These are phyloP conservation scores for Ehretia macrophylla DNA, from an alignment of 257 asterid species.

Conservation along the genomic window DNA sequence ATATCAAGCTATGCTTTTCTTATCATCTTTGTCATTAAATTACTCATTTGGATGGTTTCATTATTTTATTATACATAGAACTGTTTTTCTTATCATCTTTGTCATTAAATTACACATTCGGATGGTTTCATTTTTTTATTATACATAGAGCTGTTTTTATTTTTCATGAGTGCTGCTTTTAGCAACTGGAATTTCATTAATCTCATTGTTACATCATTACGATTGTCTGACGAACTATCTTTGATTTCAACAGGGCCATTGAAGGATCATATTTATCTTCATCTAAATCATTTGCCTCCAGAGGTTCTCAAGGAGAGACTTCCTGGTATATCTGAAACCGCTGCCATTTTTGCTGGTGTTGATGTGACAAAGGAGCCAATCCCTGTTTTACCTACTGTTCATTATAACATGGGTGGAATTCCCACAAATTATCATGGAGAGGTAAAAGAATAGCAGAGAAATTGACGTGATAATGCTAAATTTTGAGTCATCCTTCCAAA, in stretches of 20 bases:
- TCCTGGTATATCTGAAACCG: conserved; percentile 98
- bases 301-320: conserved; percentile 98
- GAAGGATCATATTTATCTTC: conserved; percentile 95
- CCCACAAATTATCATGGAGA: conserved; percentile 95
- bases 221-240: conserved; percentile 7
- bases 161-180: background rate
- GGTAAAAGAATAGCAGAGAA: conserved; percentile 33
- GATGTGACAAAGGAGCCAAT: conserved; percentile 97
- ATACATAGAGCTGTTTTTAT: too few relatives aligned
- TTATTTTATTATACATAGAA: too few relatives aligned
- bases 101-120: too few relatives aligned
- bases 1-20: too few relatives aligned
- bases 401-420: conserved; percentile 98
- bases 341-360: conserved; percentile 97
- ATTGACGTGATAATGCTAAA: background rate
- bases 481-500: background rate
- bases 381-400: conserved; percentile 97
- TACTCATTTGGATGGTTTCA: too few relatives aligned
- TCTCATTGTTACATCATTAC: conserved; percentile 1
- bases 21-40: too few relatives aligned
- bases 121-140: too few relatives aligned
- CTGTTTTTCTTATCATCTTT: too few relatives aligned
- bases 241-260: conserved; percentile 55
- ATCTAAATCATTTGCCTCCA: conserved; percentile 95
- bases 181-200: background rate